These are phyloP conservation scores for Tylopilus sp. DNA, from an alignment of 768 basidiomycete genomes.

Conservation along the genomic window DNA sequence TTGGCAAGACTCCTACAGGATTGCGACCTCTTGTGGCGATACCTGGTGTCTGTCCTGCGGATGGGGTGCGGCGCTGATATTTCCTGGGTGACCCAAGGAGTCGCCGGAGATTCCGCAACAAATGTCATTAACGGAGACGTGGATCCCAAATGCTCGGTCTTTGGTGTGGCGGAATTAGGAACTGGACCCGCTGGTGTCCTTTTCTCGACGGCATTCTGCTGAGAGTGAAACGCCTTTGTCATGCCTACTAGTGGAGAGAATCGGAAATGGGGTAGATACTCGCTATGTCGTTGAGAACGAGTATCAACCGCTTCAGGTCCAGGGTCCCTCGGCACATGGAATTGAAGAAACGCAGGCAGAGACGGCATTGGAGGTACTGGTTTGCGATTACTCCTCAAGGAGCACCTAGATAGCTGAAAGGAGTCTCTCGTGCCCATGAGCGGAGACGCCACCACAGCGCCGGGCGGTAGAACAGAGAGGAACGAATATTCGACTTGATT, in stretches of 20 bases:
- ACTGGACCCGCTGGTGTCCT: not conserved
- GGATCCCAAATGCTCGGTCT: not conserved
- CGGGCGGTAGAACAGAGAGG: constrained; percentile 22
- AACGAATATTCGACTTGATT: constrained; percentile 21
- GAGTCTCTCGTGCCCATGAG: constrained; percentile 26
- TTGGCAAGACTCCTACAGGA: constrained; percentile 11
- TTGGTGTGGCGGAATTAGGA: not conserved
- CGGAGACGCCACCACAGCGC: constrained; percentile 17
- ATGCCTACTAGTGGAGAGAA: constrained; percentile 20
- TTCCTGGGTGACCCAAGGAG: not conserved
- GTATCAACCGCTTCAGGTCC: not conserved
- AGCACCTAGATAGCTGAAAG: constrained; percentile 22
- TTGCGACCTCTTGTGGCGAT: constrained; percentile 9
- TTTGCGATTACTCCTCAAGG: constrained; percentile 11
- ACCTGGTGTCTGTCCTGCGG: not conserved
- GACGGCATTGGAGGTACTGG: constrained; percentile 21
- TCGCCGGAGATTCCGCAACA: not conserved
- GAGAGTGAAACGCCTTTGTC: constrained; percentile 3
- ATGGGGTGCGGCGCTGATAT: not conserved
- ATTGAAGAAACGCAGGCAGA: constrained; percentile 16
- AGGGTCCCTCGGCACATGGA: not conserved
- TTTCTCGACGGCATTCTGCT: not conserved
- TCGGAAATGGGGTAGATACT: constrained; percentile 14
- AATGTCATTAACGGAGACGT: not conserved
- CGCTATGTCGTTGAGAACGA: not conserved